Percentiles rank a stretch among this genome's conserved stretches.
Evolutionary conservation across 2,329 filamentous ascomycete genomes (phyloP).

Genomic region (Periconia sp.): DNA sequence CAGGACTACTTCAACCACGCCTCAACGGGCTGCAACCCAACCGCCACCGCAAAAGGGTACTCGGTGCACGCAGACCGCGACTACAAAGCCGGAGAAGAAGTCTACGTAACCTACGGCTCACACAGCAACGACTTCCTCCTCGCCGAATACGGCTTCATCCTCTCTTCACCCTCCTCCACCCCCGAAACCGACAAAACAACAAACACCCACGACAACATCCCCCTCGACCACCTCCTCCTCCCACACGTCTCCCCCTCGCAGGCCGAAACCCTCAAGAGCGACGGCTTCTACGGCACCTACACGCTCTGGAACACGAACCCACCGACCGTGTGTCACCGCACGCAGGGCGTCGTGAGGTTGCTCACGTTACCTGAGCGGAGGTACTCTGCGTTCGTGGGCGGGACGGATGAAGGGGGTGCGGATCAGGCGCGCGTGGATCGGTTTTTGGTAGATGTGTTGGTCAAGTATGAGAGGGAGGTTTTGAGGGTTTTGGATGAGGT

Average conservation of each 20-base stretch:
- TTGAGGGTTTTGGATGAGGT: conserved; percentile 30
- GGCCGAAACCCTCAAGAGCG: conserved; percentile 42
- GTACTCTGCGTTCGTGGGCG: conserved; percentile 34
- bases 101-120: conserved; percentile 69
- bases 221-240: conserved; percentile 47
- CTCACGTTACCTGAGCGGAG: conserved; percentile 30
- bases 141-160: conserved; percentile 63
- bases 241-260: conserved; percentile 38
- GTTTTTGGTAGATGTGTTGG: conserved; percentile 37
- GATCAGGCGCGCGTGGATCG: conserved; percentile 42
- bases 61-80: conserved; percentile 54
- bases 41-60: conserved; percentile 56
- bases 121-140: conserved; percentile 75
- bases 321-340: conserved; percentile 47
- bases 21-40: conserved; percentile 53
- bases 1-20: conserved; percentile 67
- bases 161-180: conserved; percentile 9
- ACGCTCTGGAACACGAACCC: conserved; percentile 20
- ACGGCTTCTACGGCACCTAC: conserved; percentile 45
- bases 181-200: too few species aligned
- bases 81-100: conserved; percentile 62
- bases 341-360: conserved; percentile 47
- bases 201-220: conserved; percentile 44
- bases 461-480: conserved; percentile 31
- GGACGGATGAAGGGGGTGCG: conserved; percentile 33